Evolutionary conservation across 371 early-diverging fungal species (phyloP), one percentile per base, ranked within the genome.

Genomic region (Mortierella sp.): DNA sequence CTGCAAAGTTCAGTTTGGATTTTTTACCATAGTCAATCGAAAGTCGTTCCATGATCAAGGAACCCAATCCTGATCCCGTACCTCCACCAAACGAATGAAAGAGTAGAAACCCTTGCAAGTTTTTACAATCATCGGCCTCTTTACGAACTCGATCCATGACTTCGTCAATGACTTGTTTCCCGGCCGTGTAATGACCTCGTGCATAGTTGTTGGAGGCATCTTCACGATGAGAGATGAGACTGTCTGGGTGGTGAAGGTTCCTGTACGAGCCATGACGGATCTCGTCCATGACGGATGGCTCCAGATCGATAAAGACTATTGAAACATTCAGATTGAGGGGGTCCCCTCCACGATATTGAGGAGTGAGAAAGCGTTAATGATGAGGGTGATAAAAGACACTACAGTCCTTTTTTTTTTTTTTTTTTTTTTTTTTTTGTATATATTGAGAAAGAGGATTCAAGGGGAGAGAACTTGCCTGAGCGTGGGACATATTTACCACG

Each of bases 151-250:
- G 94, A 85, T 99, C 98, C 66, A 98, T 87, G 57, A 96, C 96
- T 52, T 89, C 83, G 87, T 99, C 99, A 72, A 99, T 93, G 50
- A 98, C 92, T 84, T 97, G 97, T 89, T 97, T 97, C 70, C 99
- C 99, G 71, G 97, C 92, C 59, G 99, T 98, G 89, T 98, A 99
- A 89, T 99, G 97, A 74, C 99, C 99, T 89, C 98, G 94, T 57
- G 99, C 99, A 84, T 98, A 99, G 93, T 98, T 98, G 91, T 99
- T 98, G 82, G 98, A 98, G 51, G 99, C 99, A 86, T 98, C 98
- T 86, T 98, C 98, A 89, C 97, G 97, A 74, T 98, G 98, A 67
- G 93, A 92, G 85, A 99, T 97, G 73, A 99, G 88, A 89, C 96
- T 95, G 79, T 96, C 95, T 62, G 99, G 99, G 89, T 98, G 99